Conservation (phyloP, 2,329 filamentous ascomycete genomes). For the Cercospora canescens region DNA sequence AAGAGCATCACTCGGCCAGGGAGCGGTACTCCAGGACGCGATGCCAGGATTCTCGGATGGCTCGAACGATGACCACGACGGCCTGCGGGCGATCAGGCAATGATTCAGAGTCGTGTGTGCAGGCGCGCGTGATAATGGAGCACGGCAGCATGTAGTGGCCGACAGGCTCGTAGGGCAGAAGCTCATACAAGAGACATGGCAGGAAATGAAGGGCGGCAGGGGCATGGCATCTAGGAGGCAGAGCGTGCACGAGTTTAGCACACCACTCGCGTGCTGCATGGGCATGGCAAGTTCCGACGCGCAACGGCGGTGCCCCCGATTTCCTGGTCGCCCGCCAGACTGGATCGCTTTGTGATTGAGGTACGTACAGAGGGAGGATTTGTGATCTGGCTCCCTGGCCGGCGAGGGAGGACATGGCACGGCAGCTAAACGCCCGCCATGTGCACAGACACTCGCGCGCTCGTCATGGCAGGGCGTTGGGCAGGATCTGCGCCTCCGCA, state of each 20-base stretch:
- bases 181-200: background rate
- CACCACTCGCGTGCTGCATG: background rate
- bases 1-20: background rate
- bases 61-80: background rate
- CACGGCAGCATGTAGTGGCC: background rate
- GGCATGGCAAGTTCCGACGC: background rate
- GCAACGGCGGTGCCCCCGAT: background rate
- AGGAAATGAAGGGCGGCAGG: background rate
- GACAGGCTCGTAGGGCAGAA: background rate
- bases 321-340: background rate
- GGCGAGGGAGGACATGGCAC: background rate
- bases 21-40: background rate
- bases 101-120: background rate
- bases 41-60: background rate
- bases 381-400: background rate
- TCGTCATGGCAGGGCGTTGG: background rate
- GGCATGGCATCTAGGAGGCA: background rate
- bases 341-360: background rate
- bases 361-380: no score
- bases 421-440: no score
- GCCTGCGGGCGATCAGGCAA: background rate
- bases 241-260: background rate
- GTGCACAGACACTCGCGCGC: no score
- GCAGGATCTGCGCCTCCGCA: slow-evolving; percentile 5
- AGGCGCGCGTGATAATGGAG: background rate